Evolutionary conservation across 495 filamentous ascomycete genomes (phyloP).

Genomic region (Polyplosphaeria fusca): DNA sequence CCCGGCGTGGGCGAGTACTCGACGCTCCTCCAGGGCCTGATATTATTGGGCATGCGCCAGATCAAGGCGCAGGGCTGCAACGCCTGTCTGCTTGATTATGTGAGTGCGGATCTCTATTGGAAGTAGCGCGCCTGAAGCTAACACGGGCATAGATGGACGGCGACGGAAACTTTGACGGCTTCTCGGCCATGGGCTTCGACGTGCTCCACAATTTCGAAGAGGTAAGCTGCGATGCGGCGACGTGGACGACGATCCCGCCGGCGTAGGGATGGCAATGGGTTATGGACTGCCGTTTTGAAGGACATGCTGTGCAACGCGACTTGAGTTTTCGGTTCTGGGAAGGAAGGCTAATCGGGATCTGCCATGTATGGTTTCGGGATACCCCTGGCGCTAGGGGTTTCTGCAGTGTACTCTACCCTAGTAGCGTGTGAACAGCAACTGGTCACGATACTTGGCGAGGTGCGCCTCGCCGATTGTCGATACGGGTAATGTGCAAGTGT

Average conservation of each 20-base stretch:
- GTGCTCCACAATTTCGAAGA: slow-evolving; percentile 76
- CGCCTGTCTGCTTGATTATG: slow-evolving; percentile 72
- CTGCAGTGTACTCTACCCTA: too few relatives aligned
- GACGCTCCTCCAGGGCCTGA: slow-evolving; percentile 72
- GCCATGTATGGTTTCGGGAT: background rate
- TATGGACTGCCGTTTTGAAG: too few relatives aligned
- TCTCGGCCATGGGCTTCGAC: slow-evolving; percentile 73
- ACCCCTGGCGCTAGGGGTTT: slow-evolving; percentile 1
- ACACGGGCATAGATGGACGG: slow-evolving; percentile 56
- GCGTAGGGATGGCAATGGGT: slow-evolving; percentile 19
- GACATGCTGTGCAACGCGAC: too few relatives aligned
- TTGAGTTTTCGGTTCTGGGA: background rate
- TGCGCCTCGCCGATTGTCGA: too few relatives aligned
- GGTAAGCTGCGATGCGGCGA: slow-evolving; percentile 70
- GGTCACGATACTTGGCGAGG: too few relatives aligned
- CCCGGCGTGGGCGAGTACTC: slow-evolving; percentile 65
- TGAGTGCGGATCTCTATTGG: slow-evolving; percentile 48
- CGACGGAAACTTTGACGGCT: slow-evolving; percentile 66
- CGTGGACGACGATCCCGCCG: slow-evolving; percentile 58
- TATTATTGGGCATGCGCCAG: slow-evolving; percentile 76
- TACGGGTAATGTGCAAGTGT: too few relatives aligned
- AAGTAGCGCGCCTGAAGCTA: background rate
- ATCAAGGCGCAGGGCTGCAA: slow-evolving; percentile 71
- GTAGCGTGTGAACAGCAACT: too few relatives aligned
- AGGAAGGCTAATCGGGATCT: background rate